Evolutionary conservation across 106 monocot species (phyloP).

Genomic region (Acorus calamus): DNA sequence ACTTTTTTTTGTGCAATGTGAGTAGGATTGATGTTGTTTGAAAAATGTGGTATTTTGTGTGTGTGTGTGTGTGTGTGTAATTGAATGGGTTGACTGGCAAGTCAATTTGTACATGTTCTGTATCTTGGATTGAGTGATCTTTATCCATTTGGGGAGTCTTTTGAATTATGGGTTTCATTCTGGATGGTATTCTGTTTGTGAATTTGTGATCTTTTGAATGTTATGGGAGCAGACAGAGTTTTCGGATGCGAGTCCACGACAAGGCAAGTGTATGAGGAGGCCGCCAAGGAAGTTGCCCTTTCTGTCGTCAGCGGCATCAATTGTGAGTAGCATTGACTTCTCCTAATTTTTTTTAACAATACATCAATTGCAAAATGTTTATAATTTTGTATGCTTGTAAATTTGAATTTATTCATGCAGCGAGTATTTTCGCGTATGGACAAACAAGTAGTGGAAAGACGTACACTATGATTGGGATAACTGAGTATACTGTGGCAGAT

Average conservation of each 20-base stretch:
- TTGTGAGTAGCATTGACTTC: constrained; percentile 24
- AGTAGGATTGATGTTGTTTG: too few species aligned
- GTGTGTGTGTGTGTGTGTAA: background rate
- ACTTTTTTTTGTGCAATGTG: background rate
- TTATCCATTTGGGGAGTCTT: too few species aligned
- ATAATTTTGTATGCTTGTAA: too few species aligned
- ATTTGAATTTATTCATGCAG: constrained; percentile 22
- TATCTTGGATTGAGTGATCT: too few species aligned
- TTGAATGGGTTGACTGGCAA: too few species aligned
- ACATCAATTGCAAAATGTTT: too few species aligned
- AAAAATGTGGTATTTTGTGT: background rate
- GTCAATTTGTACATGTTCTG: too few species aligned
- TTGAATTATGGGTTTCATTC: too few species aligned
- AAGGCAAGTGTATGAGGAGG: constrained; percentile 62
- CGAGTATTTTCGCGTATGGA: constrained; percentile 76
- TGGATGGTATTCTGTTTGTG: too few species aligned
- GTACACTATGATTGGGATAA: constrained; percentile 71
- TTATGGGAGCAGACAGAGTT: constrained; percentile 35
- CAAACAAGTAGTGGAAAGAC: constrained; percentile 85
- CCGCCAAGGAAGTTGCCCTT: constrained; percentile 61
- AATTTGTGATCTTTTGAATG: too few species aligned
- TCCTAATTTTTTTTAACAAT: background rate
- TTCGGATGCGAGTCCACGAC: constrained; percentile 40
- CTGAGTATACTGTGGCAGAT: constrained; percentile 49
- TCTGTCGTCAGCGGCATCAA: constrained; percentile 69